These are phyloP conservation scores for Discostella stelligera DNA, from an alignment of 352 stramenopile genomes.

Conservation along the genomic window DNA sequence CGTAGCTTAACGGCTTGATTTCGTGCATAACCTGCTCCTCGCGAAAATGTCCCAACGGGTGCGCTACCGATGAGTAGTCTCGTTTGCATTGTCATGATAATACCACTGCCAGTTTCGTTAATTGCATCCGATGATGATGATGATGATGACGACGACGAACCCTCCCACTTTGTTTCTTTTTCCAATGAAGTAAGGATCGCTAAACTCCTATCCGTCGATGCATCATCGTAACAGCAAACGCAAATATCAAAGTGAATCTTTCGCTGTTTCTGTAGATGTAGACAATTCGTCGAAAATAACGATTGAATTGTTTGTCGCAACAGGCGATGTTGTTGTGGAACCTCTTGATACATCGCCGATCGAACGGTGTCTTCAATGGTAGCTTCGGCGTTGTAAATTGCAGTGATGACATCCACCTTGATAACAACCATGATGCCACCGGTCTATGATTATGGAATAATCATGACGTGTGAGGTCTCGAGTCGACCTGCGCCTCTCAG, in stretches of 20 bases:
- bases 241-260: slow-evolving; percentile 47
- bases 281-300: background rate
- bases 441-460: too few species aligned
- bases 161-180: slow-evolving; percentile 22
- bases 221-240: slow-evolving; percentile 79
- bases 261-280: background rate
- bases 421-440: slow-evolving; percentile 18
- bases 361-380: slow-evolving; percentile 66
- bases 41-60: slow-evolving; percentile 22
- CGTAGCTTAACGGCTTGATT: slow-evolving; percentile 63
- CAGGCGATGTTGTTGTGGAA: slow-evolving; percentile 34
- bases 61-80: slow-evolving; percentile 45
- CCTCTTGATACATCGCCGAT: slow-evolving; percentile 65
- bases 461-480: too few species aligned
- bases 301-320: background rate
- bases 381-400: slow-evolving; percentile 66
- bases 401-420: slow-evolving; percentile 75
- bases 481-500: too few species aligned
- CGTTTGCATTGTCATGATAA: slow-evolving; percentile 28
- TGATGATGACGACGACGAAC: background rate
- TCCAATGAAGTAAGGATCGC: slow-evolving; percentile 50
- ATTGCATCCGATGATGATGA: background rate
- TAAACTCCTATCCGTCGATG: slow-evolving; percentile 61
- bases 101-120: slow-evolving; percentile 12
- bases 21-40: slow-evolving; percentile 71